phyloP scores from a whole-genome alignment of 768 basidiomycete genomes.

The Suillus plorans region DNA sequence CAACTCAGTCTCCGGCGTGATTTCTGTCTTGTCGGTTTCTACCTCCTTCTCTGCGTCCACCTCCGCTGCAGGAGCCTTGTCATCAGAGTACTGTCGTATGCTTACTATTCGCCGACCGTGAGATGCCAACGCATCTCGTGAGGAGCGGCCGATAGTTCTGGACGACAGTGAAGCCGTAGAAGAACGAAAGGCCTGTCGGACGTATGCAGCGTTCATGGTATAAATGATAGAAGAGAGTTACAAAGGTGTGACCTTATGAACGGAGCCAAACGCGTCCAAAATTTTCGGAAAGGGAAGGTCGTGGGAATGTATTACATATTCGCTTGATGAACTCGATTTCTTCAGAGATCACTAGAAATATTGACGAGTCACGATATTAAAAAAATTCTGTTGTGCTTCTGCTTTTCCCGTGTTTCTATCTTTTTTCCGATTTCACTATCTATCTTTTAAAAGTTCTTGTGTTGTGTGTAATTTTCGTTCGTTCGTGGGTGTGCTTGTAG shows the following conservation, averaged over 20 bases:
- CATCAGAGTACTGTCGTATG: slow-evolving; percentile 59
- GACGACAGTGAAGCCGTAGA: slow-evolving; percentile 58
- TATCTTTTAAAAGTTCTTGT: neutral
- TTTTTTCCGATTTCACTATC: slow-evolving; percentile 4
- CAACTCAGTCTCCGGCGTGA: slow-evolving; percentile 37
- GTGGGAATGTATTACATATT: slow-evolving; percentile 22
- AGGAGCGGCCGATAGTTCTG: slow-evolving; percentile 42
- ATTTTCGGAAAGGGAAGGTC: slow-evolving; percentile 10
- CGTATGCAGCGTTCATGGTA: slow-evolving; percentile 53
- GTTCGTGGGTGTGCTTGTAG: neutral
- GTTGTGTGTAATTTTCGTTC: slow-evolving; percentile 6
- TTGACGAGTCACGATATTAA: neutral
- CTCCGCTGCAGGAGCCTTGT: slow-evolving; percentile 38
- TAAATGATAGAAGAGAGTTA: neutral
- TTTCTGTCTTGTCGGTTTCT: slow-evolving; percentile 19
- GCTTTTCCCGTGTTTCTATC: neutral
- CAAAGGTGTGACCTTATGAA: neutral
- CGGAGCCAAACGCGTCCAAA: slow-evolving; percentile 6
- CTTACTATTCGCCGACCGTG: slow-evolving; percentile 26
- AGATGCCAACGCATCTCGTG: slow-evolving; percentile 23
- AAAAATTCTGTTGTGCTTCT: neutral
- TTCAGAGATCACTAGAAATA: neutral
- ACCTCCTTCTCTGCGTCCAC: slow-evolving; percentile 26
- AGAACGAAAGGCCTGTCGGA: slow-evolving; percentile 55
- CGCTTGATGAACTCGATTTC: neutral